Evolutionary conservation across 352 stramenopile species (phyloP).

Genomic region (Halophytophthora batemanensis): DNA sequence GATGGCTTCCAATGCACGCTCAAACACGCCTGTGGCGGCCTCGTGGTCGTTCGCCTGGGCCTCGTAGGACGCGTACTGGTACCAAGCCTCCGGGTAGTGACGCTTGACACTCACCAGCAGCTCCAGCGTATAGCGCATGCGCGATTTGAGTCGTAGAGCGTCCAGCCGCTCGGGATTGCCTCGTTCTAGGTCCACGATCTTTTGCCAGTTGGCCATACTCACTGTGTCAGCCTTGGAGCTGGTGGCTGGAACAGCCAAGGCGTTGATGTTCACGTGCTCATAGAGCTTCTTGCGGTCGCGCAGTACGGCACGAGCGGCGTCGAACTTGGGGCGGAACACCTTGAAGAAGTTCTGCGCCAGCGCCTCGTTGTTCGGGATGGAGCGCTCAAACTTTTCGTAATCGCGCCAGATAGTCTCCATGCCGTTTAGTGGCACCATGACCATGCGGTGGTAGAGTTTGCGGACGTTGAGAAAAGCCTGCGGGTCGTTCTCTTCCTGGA

Average conservation of each 20-base stretch:
- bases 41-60: constrained; percentile 74
- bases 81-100: constrained; percentile 81
- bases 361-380: constrained; percentile 86
- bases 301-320: constrained; percentile 71
- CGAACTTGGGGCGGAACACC: constrained; percentile 81
- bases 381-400: constrained; percentile 87
- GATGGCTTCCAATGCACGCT: constrained; percentile 71
- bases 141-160: constrained; percentile 69
- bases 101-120: constrained; percentile 75
- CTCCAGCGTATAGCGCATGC: constrained; percentile 83
- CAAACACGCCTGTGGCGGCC: constrained; percentile 59
- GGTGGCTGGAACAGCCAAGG: constrained; percentile 51
- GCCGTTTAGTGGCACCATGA: constrained; percentile 68
- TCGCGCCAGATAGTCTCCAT: constrained; percentile 86
- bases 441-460: constrained; percentile 83
- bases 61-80: constrained; percentile 82
- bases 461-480: constrained; percentile 75
- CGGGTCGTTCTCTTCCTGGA: constrained; percentile 72
- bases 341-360: constrained; percentile 88
- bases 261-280: constrained; percentile 69
- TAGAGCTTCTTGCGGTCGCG: constrained; percentile 84
- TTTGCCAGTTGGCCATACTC: constrained; percentile 77
- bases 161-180: constrained; percentile 81
- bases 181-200: constrained; percentile 74
- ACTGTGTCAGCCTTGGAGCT: constrained; percentile 30